Evolutionary conservation across 257 asterid species (phyloP).

Genomic region (Solanum boliviense): DNA sequence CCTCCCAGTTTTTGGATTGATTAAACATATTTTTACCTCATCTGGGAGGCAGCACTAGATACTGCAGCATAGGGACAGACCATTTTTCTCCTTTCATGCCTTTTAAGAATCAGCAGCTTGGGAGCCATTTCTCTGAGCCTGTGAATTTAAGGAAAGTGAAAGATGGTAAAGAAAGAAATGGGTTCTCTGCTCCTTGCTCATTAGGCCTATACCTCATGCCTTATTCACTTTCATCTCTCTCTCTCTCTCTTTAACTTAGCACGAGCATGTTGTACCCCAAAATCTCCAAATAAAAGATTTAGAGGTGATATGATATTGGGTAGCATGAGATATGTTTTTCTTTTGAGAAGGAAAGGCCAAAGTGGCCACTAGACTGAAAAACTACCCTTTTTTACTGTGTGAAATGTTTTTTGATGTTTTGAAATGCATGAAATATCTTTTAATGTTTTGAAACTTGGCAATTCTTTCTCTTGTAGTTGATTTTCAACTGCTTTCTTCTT

Average conservation of each 20-base stretch:
- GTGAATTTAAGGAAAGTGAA: background rate
- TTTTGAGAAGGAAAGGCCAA: background rate
- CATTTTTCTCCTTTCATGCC: slow-evolving; percentile 46
- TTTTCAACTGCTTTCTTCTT: background rate
- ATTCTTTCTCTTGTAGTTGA: background rate
- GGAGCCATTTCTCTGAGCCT: slow-evolving; percentile 5
- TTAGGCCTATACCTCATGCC: background rate
- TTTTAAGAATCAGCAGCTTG: slow-evolving; percentile 34
- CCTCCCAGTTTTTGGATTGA: background rate
- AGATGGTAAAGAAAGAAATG: background rate
- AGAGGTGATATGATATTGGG: background rate
- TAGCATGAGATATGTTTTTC: background rate
- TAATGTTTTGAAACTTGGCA: background rate
- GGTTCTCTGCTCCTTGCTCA: background rate
- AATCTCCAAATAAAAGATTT: background rate
- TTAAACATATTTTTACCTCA: slow-evolving; percentile 36
- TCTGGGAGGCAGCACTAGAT: slow-evolving; percentile 42
- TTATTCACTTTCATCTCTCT: background rate
- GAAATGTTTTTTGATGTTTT: background rate
- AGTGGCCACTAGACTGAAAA: background rate
- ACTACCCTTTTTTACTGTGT: background rate
- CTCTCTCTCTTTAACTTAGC: background rate
- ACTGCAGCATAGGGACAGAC: slow-evolving; percentile 15
- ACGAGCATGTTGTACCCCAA: background rate
- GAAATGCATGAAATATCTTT: background rate